A percentile compares a stretch with the other conserved stretches of the same genome.
Conservation (phyloP, 1,139 yeast genomes). For the Yamadazyma buinensis region DNA sequence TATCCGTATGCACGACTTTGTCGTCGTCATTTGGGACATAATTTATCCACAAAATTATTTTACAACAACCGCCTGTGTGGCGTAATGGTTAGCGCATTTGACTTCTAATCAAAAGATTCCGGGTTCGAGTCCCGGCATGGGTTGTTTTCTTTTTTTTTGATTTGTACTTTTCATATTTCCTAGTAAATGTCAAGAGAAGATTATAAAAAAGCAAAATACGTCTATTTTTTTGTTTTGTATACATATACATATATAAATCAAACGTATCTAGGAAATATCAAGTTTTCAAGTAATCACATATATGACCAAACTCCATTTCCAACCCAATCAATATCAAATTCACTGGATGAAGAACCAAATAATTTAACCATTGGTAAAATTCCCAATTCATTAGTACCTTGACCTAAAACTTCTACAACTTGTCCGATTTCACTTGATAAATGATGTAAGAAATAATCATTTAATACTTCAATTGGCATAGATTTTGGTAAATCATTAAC, state of each 20-base stretch:
- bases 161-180: no score
- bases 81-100: slow-evolving; percentile 24
- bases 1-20: no score
- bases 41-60: no score
- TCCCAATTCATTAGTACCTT: slow-evolving; percentile 18
- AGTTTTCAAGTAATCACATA: no score
- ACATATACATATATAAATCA: no score
- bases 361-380: slow-evolving; percentile 34
- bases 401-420: slow-evolving; percentile 22
- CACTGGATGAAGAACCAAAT: slow-evolving; percentile 26
- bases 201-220: no score
- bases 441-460: slow-evolving; percentile 37
- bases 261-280: no score
- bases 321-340: slow-evolving; percentile 39
- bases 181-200: no score
- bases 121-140: slow-evolving; percentile 25
- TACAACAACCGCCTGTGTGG: slow-evolving; percentile 16
- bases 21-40: no score
- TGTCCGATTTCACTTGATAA: slow-evolving; percentile 15
- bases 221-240: no score
- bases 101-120: slow-evolving; percentile 23
- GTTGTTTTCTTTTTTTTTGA: slow-evolving; percentile 11
- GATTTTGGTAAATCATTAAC: slow-evolving; percentile 33
- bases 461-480: slow-evolving; percentile 34
- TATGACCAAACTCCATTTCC: slow-evolving; percentile 29